Base-by-base conservation (phyloP, 441 rosid species). In the Erodium chrysanthum region DNA sequence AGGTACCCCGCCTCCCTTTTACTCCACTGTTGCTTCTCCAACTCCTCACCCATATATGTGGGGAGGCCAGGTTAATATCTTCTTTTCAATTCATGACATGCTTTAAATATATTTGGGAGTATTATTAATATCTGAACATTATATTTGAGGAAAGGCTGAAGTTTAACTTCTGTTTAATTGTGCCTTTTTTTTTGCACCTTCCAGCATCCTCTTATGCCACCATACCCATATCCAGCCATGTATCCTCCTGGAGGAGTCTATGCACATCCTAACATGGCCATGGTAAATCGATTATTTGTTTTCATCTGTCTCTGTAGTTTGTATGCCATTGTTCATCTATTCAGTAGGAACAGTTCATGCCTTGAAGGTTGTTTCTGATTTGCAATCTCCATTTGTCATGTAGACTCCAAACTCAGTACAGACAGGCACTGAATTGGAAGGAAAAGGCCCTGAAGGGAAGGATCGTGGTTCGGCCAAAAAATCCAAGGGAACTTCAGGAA, bases 201-300 rank as follows among this genome's bases (percentile, higher is more conserved):
- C 75, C 86, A 95, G 99, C 98, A 88, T 81, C 93, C 88, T 69
- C 71, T 95, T 77, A 89, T 92, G 68, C 82, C 96, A 56, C 96
- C 96, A 22, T 92, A 90, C 64, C 97, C 99, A 35, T 95, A 95
- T 65, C 88, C 93, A 29, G 85, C 94, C 62, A 80, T 95, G 52
- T 95, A 90, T 82, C 96, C 99, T 69, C 85, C 92, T 0, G 98
- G 95, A 12, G 90, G 91, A 64, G 84, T 93, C 18, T 95, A 95
- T 78, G 88, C 92, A 17, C 98, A 92, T 84, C 92, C 96, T 65
- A 83, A 73, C 74, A 85, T 92, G 87, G 78, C 91, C 65, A 76
- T 35, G 88, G 99, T 95, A 88, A 73, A 71, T 23, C 37, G n/a
- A 50, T 14, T 58, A 31, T 65, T 64, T 66, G 20, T 37, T 44